phyloP scores from a whole-genome alignment of 176 grass and related monocot genomes.

The Tuctoria greenei region DNA sequence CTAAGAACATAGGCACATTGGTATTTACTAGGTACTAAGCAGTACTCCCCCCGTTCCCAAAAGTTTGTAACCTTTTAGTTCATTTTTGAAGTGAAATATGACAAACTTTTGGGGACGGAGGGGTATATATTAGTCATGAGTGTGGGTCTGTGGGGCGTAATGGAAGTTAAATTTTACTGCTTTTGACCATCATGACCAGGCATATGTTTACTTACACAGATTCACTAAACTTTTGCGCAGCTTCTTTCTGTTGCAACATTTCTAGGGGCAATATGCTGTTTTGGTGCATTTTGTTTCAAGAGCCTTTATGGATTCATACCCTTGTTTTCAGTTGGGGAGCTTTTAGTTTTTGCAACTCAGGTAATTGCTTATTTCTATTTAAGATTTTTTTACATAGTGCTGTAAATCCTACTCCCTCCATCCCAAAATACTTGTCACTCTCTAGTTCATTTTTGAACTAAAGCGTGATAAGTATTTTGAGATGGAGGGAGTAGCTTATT shows the following conservation, averaged over 20 bases:
- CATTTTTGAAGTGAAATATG: too few relatives aligned
- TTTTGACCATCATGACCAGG: constrained; percentile 3
- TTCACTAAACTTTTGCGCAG: constrained; percentile 44
- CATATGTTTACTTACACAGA: constrained; percentile 7
- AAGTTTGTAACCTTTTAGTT: too few relatives aligned
- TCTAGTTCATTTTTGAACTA: too few relatives aligned
- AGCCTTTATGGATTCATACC: constrained; percentile 95
- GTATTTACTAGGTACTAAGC: not conserved
- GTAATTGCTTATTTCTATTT: constrained; percentile 33
- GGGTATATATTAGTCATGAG: constrained; percentile 16
- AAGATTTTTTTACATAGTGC: not conserved
- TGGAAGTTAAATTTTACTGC: not conserved
- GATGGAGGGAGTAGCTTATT: too few relatives aligned
- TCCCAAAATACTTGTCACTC: too few relatives aligned
- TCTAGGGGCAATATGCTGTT: constrained; percentile 94
- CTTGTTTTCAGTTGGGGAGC: constrained; percentile 78
- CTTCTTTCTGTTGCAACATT: constrained; percentile 90
- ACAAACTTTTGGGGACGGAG: too few relatives aligned
- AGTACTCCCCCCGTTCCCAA: too few relatives aligned
- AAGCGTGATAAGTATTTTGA: too few relatives aligned
- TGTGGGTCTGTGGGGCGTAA: not conserved
- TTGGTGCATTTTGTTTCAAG: constrained; percentile 93
- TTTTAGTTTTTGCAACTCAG: constrained; percentile 97
- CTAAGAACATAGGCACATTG: not conserved
- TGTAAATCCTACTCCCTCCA: not conserved